These are phyloP conservation scores for Sclerotinia nivalis DNA, from an alignment of 2,329 filamentous ascomycete species.

Conservation along the genomic window DNA sequence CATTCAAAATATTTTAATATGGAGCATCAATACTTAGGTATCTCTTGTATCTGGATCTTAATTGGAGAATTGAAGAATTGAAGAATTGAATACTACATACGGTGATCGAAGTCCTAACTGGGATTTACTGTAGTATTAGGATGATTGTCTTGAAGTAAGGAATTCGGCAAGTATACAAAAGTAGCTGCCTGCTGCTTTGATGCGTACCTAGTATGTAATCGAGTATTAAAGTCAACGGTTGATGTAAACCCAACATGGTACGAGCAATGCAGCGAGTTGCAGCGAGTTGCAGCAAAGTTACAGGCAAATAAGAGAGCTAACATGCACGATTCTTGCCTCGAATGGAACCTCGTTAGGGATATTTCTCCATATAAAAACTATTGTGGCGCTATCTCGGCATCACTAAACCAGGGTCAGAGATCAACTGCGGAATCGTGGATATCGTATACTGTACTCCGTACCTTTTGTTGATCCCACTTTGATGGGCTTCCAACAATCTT, in stretches of 20 bases:
- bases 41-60: neutral
- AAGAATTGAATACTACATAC: neutral
- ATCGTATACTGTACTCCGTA: neutral
- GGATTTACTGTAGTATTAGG: neutral
- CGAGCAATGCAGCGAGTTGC: slow-evolving; percentile 8
- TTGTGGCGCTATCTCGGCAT: slow-evolving; percentile 18
- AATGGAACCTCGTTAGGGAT: slow-evolving; percentile 1
- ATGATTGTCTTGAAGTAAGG: neutral
- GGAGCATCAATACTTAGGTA: neutral
- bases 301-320: neutral
- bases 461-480: neutral
- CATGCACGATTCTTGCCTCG: slow-evolving; percentile 5
- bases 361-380: slow-evolving; percentile 10
- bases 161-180: neutral
- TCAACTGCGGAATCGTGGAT: neutral
- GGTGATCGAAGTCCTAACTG: neutral
- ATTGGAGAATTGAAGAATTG: slow-evolving; percentile 9
- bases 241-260: slow-evolving; percentile 12
- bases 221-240: neutral
- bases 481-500: slow-evolving; percentile 2
- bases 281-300: neutral
- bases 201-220: neutral
- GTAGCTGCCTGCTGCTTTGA: neutral
- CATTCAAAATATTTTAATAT: slow-evolving; percentile 2
- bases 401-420: neutral